Conservation (phyloP, 305 asterid genomes). For the Solanum hybrid region DNA sequence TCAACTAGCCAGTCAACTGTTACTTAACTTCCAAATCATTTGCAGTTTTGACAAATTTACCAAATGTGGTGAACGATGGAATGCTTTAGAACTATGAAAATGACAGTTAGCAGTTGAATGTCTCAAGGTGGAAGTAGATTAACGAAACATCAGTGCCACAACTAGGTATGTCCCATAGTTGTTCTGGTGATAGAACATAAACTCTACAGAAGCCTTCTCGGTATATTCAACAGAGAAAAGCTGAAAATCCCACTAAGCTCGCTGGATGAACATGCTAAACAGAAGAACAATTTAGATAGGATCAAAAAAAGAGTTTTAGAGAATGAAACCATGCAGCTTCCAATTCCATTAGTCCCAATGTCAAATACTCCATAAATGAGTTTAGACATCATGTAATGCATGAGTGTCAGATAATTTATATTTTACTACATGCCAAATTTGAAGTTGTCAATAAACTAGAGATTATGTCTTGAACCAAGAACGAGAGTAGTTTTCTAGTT, state of each 20-base stretch:
- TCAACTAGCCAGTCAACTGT: not conserved
- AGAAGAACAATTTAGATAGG: slow-evolving; percentile 1
- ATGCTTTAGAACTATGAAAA: not conserved
- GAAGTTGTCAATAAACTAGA: not conserved
- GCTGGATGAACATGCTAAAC: not conserved
- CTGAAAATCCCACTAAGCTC: not conserved
- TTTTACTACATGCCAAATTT: not conserved
- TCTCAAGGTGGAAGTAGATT: not conserved
- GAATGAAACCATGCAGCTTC: not conserved
- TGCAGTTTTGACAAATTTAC: not conserved
- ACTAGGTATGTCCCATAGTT: not conserved
- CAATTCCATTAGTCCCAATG: not conserved
- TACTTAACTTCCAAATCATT: not conserved
- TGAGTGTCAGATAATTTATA: not conserved
- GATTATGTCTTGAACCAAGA: not conserved
- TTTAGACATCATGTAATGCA: not conserved
- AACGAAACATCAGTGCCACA: not conserved
- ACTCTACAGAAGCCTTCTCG: not conserved
- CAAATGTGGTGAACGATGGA: not conserved
- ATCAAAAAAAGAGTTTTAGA: not conserved
- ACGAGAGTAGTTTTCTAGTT: not conserved
- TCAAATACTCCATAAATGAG: not conserved
- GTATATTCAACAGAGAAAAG: not conserved
- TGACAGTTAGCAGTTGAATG: not conserved
- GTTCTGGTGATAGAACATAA: not conserved